Percentiles rank a stretch among this genome's conserved stretches.
Evolutionary conservation across 1,284 basidiomycete species (phyloP).

Genomic region (Hypsizygus ulmarius): DNA sequence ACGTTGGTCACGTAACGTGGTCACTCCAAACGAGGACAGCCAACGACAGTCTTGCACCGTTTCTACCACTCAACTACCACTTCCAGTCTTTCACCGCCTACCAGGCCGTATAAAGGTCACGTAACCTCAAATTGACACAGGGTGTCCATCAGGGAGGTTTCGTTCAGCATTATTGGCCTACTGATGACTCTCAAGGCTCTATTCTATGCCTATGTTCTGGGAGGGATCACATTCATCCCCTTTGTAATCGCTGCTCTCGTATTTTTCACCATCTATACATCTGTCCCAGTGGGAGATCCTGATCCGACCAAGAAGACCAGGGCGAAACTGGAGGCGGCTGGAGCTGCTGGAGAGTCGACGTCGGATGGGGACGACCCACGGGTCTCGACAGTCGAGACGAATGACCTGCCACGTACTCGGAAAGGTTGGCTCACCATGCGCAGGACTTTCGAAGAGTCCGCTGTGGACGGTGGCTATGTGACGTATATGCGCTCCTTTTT

Average conservation of each 20-base stretch:
- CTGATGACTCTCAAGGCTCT: conserved; percentile 63
- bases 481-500: conserved; percentile 69
- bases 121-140: too few relatives aligned
- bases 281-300: conserved; percentile 66
- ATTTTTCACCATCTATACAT: conserved; percentile 70
- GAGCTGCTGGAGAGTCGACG: conserved; percentile 28
- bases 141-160: too few relatives aligned
- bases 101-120: conserved; percentile 1
- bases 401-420: conserved; percentile 62
- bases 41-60: neutral
- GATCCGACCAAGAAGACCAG: conserved; percentile 44
- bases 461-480: conserved; percentile 63
- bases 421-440: conserved; percentile 87
- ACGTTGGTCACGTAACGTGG: neutral
- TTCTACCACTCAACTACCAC: conserved; percentile 5
- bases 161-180: conserved; percentile 4
- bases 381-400: conserved; percentile 26
- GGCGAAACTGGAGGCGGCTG: conserved; percentile 27
- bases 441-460: conserved; percentile 70
- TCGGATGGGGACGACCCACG: conserved; percentile 24
- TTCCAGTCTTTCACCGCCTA: neutral
- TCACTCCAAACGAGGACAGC: neutral
- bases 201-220: conserved; percentile 80
- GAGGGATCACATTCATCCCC: conserved; percentile 85
- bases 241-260: conserved; percentile 58